Conservation (phyloP, 2,329 filamentous ascomycete species). For the Pseudohalonectria lignicola region DNA sequence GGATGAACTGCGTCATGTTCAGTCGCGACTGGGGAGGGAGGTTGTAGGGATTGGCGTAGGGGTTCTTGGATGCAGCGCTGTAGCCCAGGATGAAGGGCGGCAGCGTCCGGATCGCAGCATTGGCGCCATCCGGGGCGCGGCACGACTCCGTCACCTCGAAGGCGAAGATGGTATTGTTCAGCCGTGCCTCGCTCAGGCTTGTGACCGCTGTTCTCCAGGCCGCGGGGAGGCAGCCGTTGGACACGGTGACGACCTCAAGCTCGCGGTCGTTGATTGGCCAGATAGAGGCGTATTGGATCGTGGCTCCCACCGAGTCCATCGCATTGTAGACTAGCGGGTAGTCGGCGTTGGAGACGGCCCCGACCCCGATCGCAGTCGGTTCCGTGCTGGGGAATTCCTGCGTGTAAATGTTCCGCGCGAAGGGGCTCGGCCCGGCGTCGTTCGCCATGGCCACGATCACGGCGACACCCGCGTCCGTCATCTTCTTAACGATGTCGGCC, state of each 20-base stretch:
- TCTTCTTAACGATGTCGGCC: slow-evolving; percentile 6
- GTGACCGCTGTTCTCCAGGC: slow-evolving; percentile 7
- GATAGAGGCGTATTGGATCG: slow-evolving; percentile 9
- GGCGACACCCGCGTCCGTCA: slow-evolving; percentile 9
- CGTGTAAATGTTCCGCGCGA: slow-evolving; percentile 6
- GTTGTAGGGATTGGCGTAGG: slow-evolving; percentile 8
- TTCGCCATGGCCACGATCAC: slow-evolving; percentile 13
- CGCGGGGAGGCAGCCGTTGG: slow-evolving; percentile 6
- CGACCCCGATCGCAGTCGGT: slow-evolving; percentile 12
- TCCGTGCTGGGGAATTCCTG: slow-evolving; percentile 8
- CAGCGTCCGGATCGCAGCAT: slow-evolving; percentile 3
- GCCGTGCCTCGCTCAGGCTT: slow-evolving; percentile 5
- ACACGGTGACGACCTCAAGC: slow-evolving; percentile 6
- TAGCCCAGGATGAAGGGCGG: slow-evolving; percentile 8
- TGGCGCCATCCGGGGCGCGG: slow-evolving; percentile 6
- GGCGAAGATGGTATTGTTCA: slow-evolving; percentile 9
- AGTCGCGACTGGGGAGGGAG: slow-evolving; percentile 9
- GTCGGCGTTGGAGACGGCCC: slow-evolving; percentile 8
- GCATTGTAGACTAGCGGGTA: slow-evolving; percentile 9
- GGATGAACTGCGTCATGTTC: slow-evolving; percentile 6
- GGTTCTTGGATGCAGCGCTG: slow-evolving; percentile 2
- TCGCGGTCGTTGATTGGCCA: slow-evolving; percentile 9
- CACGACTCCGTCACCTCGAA: slow-evolving; percentile 8
- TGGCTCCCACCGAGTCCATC: slow-evolving; percentile 8
- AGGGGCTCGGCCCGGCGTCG: slow-evolving; percentile 9